Evolutionary conservation across 306 rosid species (phyloP), one percentile per base, ranked within the genome.

Genomic region (Vicia villosa): DNA sequence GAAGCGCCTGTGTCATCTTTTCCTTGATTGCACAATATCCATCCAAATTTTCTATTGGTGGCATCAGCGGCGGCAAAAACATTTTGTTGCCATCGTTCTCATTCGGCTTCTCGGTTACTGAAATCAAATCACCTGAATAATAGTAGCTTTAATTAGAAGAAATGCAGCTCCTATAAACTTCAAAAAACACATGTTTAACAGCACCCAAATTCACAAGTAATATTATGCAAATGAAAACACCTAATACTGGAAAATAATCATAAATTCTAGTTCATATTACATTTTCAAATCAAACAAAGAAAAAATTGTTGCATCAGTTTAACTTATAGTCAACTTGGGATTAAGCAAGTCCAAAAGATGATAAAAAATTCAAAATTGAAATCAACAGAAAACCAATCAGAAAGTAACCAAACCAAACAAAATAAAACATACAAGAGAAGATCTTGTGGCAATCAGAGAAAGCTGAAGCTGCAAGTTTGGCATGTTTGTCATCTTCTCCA

Each of bases 1-100:
- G 84, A 46, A 94, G 89, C 2, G 98, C 98, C 69, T 84, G 98
- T 51, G 88, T 87, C 90, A 94, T 94, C 82, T 72, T 94, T 80
- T 94, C 95, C 67, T 94, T 94, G 51, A 85, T 79, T 52, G 79
- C 58, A 82, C 82, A 90, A 70, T 63, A 81, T 21, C 86, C 82
- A 74, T 81, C 87, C 28, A 77, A 79, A 72, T 71, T 77, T 41
- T 83, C 90, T 28, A 83, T 10, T 24, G 85, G 83, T 63, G 73
- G 65, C 68, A 54, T 30, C 45, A 60, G 37, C 0, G 91, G 83
- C 20, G 94, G 72, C 32, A 80, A 63, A 75, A 59, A 3, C 24
- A 60, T 74, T 46, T 68, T 77, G 19, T 14, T 72, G 10, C 74
- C 78, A 6, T 78, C 84, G 49, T 81, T 84, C 79, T 78, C 90